Evolutionary conservation across 106 monocot genomes (phyloP).

Genomic region (Ottelia alismoides): DNA sequence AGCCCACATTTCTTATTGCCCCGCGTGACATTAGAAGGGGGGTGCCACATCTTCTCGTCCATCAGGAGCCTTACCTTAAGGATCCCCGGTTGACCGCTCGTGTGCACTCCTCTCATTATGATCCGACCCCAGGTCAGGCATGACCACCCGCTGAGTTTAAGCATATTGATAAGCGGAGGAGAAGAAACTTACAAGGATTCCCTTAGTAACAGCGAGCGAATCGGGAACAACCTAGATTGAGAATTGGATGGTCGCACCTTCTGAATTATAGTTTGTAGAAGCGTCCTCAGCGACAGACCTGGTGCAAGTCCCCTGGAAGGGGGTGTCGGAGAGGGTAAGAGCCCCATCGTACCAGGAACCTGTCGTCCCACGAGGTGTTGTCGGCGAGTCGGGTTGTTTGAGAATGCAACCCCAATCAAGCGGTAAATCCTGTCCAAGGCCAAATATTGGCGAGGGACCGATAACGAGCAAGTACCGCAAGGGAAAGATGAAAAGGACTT

Average conservation of each 20-base stretch:
- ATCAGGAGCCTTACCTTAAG: no score
- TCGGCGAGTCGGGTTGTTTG: conserved; percentile 20
- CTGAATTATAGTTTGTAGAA: conserved; percentile 13
- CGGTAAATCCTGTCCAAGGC: conserved; percentile 19
- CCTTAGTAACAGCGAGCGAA: conserved; percentile 32
- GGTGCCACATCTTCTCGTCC: no score
- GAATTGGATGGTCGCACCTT: not conserved
- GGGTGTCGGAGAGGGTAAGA: conserved; percentile 17
- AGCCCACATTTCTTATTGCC: no score
- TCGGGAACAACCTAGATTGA: conserved; percentile 1
- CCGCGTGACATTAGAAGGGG: no score
- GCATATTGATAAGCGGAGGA: conserved; percentile 20
- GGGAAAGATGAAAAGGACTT: conserved; percentile 21
- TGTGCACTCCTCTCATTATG: no score
- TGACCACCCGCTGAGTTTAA: conserved; percentile 22
- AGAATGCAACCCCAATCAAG: conserved; percentile 16
- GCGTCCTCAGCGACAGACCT: conserved; percentile 8
- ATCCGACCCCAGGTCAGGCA: conserved; percentile 28
- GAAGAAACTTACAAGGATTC: conserved; percentile 39
- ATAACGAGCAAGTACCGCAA: conserved; percentile 15
- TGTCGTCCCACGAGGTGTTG: conserved; percentile 4
- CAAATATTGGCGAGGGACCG: conserved; percentile 16
- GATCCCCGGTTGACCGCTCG: no score
- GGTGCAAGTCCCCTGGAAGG: conserved; percentile 14
- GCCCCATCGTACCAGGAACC: conserved; percentile 7